Evolutionary conservation across 202 grass and related monocot genomes (phyloP).

Genomic region (Brachypodium distachyon): DNA sequence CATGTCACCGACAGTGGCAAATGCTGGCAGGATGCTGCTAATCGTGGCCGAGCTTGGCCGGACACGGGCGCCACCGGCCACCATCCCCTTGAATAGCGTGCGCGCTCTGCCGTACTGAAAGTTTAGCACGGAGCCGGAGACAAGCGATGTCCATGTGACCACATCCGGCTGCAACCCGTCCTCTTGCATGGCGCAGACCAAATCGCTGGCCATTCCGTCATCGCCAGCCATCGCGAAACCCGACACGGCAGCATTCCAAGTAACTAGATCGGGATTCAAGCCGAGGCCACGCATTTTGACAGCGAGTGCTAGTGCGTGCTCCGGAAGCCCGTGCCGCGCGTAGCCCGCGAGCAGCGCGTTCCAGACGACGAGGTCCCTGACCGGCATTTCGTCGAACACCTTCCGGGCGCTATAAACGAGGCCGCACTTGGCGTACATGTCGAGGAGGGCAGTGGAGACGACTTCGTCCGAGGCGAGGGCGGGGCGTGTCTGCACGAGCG

Average conservation of each 20-base stretch:
- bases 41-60: conserved; percentile 46
- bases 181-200: conserved; percentile 42
- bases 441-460: conserved; percentile 43
- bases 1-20: conserved; percentile 54
- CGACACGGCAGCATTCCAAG: conserved; percentile 46
- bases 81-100: conserved; percentile 58
- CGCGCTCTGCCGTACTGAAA: conserved; percentile 41
- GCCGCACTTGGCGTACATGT: conserved; percentile 80
- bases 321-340: conserved; percentile 45
- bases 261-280: conserved; percentile 46
- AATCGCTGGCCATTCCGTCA: conserved; percentile 32
- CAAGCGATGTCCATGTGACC: conserved; percentile 76
- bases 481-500: conserved; percentile 21
- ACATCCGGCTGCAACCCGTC: conserved; percentile 53
- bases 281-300: conserved; percentile 47
- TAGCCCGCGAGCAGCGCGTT: conserved; percentile 71
- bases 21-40: conserved; percentile 57
- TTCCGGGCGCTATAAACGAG: conserved; percentile 35
- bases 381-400: conserved; percentile 58
- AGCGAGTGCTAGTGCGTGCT: conserved; percentile 38
- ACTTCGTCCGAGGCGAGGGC: conserved; percentile 38
- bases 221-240: conserved; percentile 50
- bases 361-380: conserved; percentile 48
- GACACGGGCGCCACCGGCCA: conserved; percentile 13
- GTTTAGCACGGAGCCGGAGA: conserved; percentile 59